Percentiles rank a stretch among this genome's conserved stretches.
Conservation (phyloP, 768 basidiomycete genomes). For the Mycena galericulata region DNA sequence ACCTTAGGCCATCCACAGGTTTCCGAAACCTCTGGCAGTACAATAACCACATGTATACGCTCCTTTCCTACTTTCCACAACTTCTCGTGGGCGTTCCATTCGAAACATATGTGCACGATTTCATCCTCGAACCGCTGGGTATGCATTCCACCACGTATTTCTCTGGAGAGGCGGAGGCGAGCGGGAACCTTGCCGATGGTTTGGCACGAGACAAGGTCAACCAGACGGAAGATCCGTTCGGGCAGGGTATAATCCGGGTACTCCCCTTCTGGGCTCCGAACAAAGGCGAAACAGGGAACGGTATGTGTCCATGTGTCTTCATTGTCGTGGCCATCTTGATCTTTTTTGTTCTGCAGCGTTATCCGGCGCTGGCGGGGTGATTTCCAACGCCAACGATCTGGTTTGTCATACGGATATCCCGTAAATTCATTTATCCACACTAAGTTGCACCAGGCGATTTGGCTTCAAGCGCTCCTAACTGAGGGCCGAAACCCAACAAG, state of each 20-base stretch:
- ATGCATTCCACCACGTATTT: slow-evolving; percentile 36
- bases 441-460: slow-evolving; percentile 21
- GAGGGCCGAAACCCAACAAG: slow-evolving; percentile 33
- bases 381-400: slow-evolving; percentile 39
- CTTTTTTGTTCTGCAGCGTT: slow-evolving; percentile 12
- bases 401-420: slow-evolving; percentile 11
- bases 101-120: slow-evolving; percentile 30
- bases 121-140: slow-evolving; percentile 33
- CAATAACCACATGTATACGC: slow-evolving; percentile 42
- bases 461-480: slow-evolving; percentile 37
- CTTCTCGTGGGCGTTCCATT: slow-evolving; percentile 31
- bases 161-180: slow-evolving; percentile 8
- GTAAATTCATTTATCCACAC: too few relatives aligned
- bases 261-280: slow-evolving; percentile 24
- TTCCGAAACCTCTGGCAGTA: slow-evolving; percentile 45
- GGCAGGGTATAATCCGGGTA: slow-evolving; percentile 4
- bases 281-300: neutral
- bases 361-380: slow-evolving; percentile 41
- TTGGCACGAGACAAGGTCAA: slow-evolving; percentile 25
- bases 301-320: neutral
- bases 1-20: slow-evolving; percentile 38
- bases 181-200: slow-evolving; percentile 27
- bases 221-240: slow-evolving; percentile 23
- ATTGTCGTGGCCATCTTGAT: too few relatives aligned
- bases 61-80: slow-evolving; percentile 40